Evolutionary conservation across 2,329 filamentous ascomycete genomes (phyloP), one percentile per base, ranked within the genome.

Genomic region (Neofusicoccum kwambonambiense): DNA sequence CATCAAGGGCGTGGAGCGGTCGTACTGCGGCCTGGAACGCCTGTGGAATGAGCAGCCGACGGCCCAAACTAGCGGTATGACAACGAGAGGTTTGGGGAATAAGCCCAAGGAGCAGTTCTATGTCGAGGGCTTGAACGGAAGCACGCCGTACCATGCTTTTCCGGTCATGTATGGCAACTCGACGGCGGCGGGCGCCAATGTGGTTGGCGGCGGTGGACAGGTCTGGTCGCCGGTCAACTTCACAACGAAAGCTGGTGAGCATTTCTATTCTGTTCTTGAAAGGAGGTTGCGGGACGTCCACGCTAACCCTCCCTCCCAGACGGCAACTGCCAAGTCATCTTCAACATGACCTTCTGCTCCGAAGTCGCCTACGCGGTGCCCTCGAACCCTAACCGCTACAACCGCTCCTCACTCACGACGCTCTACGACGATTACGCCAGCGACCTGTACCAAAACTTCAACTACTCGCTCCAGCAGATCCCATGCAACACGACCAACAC

Each of bases 281-380:
- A 1, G 27, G 27, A 7, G 27, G 27, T 7, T 31, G 1, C 27
- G 5, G 5, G 13, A 27, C 34, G 49, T 31, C 22, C 3, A 31
- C 64, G 13, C 31, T 67, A 45, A 67, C 42, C 4, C 15, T n/a
- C 5, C 5, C 5, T 15, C 3, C 22, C 15, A 87, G 91, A 90
- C 65, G 86, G 87, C 66, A 96, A 93, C 72, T 99, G 95, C 76
- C 89, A 90, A 66, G 84, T 99, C 45, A 84, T 98, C 51, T 93
- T 89, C 76, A 89, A 96, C 73, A 86, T 99, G n/a, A 82, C 88
- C 0, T 96, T 98, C 76, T 99, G 95, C 79, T 86, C 89, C 69
- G 87, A 94, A 70, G 90, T 94, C 54, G 92, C 94, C 58, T 97
- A 97, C 74, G 90, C 94, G 6, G 95, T 97, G 0, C 95, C 95